phyloP scores from a whole-genome alignment of 2,329 filamentous ascomycete species.

The Epichloe uncinata region DNA sequence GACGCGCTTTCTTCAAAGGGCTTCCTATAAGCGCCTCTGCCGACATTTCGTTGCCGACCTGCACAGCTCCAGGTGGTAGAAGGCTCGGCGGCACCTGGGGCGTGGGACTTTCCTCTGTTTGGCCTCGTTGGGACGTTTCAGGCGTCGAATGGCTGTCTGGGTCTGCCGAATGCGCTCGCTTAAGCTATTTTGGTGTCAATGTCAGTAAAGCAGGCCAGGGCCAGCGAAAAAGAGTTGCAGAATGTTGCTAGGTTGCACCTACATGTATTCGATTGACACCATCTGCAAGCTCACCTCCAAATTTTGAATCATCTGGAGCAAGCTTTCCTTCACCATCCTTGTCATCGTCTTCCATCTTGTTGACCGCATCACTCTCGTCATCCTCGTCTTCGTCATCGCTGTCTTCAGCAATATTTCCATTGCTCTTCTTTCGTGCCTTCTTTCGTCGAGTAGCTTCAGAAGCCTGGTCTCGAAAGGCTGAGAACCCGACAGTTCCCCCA shows the following conservation, averaged over 20 bases:
- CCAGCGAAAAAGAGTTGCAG: background rate
- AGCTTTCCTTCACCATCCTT: conserved; percentile 47
- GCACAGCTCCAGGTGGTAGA: conserved; percentile 14
- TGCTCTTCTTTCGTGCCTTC: conserved; percentile 48
- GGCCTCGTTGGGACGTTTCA: conserved; percentile 22
- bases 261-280: conserved; percentile 74
- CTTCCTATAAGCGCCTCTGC: conserved; percentile 43
- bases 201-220: conserved; percentile 5
- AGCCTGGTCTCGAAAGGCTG: conserved; percentile 66
- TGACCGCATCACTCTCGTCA: conserved; percentile 44
- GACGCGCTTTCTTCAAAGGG: conserved; percentile 63
- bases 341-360: conserved; percentile 54
- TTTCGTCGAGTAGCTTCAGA: conserved; percentile 41
- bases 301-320: conserved; percentile 57
- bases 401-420: conserved; percentile 55
- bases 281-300: conserved; percentile 63
- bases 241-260: conserved; percentile 17
- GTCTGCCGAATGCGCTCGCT: conserved; percentile 66
- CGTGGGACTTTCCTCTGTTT: conserved; percentile 31
- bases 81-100: conserved; percentile 5
- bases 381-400: conserved; percentile 66
- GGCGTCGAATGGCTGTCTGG: conserved; percentile 35
- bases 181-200: conserved; percentile 43
- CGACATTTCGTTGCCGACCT: conserved; percentile 18
- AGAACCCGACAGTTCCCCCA: conserved; percentile 81